These are phyloP conservation scores for Pleurozium schreberi DNA, from an alignment of 225 moss, liverwort and hornwort species.

Conservation along the genomic window DNA sequence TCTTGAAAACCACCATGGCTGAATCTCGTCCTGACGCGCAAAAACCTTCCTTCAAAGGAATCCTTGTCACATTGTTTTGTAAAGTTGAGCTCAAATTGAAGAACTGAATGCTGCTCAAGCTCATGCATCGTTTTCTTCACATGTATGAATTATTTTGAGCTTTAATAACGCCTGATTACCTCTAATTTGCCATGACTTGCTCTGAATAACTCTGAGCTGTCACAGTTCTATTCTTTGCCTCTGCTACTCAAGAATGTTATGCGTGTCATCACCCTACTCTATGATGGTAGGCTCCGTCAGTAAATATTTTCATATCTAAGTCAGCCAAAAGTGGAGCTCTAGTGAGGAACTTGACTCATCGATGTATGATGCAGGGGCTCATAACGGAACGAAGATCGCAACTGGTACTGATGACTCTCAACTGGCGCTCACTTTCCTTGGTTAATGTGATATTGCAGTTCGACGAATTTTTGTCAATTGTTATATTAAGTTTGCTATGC, in stretches of 20 bases:
- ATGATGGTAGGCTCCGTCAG: not conserved
- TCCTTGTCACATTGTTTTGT: not conserved
- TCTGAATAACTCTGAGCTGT: not conserved
- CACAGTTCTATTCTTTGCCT: not conserved
- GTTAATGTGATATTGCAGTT: not conserved
- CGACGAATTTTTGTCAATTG: not conserved
- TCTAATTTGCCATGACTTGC: not conserved
- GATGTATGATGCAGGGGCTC: conserved; percentile 42
- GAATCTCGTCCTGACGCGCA: not conserved
- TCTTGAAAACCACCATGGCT: conserved; percentile 60
- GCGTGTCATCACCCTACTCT: not conserved
- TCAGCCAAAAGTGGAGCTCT: not conserved
- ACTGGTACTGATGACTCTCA: conserved; percentile 25
- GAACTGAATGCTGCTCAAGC: not conserved
- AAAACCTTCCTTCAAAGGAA: not conserved
- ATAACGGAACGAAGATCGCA: conserved; percentile 73
- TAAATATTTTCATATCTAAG: not conserved
- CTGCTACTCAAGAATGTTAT: not conserved
- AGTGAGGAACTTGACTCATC: not conserved
- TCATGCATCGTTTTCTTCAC: not conserved
- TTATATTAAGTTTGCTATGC: not conserved
- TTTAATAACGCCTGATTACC: not conserved
- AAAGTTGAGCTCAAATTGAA: not conserved
- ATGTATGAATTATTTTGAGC: not conserved
- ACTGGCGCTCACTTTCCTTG: not conserved